Conservation (phyloP, 2,329 filamentous ascomycete genomes). For the Fusarium piperis region DNA sequence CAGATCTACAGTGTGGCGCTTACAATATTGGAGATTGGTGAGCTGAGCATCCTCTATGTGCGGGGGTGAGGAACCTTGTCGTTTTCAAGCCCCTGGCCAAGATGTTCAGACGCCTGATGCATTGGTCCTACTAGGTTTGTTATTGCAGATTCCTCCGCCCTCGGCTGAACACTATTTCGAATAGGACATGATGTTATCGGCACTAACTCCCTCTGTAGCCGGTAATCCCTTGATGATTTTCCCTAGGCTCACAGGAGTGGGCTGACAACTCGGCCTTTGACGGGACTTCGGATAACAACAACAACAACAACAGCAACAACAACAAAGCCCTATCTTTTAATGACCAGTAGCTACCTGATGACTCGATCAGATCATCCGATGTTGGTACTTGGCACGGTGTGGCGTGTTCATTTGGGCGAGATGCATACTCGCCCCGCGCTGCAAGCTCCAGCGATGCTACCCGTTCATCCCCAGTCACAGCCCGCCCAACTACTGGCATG, state of each 20-base stretch:
- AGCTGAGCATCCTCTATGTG: not conserved
- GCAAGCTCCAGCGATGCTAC: not conserved
- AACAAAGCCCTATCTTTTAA: not conserved
- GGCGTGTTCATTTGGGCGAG: not conserved
- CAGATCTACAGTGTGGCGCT: not conserved
- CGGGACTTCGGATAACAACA: not conserved
- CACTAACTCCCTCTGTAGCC: too few species aligned
- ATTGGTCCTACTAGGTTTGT: not conserved
- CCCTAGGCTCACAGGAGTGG: not conserved
- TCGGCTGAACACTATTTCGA: too few species aligned
- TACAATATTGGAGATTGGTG: not conserved
- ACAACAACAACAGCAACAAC: not conserved
- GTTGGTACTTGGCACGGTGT: not conserved
- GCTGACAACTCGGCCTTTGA: not conserved
- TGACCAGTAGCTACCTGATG: not conserved
- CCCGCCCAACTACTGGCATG: not conserved
- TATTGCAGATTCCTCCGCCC: not conserved
- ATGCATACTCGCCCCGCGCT: not conserved
- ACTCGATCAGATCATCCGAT: not conserved
- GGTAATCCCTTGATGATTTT: not conserved
- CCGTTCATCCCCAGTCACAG: not conserved
- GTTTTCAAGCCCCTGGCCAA: not conserved
- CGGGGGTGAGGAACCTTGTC: not conserved
- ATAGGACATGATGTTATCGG: too few species aligned
- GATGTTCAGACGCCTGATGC: not conserved